Evolutionary conservation across 768 basidiomycete species (phyloP).

Genomic region (Sutorius australiensis): DNA sequence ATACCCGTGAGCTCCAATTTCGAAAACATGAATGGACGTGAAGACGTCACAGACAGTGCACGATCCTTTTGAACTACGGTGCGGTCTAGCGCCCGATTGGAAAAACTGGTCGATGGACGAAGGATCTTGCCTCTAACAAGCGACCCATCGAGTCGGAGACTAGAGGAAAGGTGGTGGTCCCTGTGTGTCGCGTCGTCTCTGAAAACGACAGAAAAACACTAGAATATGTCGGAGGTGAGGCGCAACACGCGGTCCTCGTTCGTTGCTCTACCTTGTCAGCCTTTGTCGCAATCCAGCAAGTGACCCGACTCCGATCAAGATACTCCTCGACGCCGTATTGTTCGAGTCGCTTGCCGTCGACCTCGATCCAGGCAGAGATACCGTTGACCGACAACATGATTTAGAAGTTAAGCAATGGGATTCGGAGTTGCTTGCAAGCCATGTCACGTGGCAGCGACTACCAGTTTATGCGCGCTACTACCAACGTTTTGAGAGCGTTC

Average conservation of each 20-base stretch:
- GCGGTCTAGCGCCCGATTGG: background rate
- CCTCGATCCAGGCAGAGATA: constrained; percentile 27
- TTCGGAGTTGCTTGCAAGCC: background rate
- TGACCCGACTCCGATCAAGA: constrained; percentile 12
- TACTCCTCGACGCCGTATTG: constrained; percentile 23
- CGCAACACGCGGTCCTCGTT: background rate
- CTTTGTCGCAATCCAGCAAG: constrained; percentile 31
- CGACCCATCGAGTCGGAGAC: constrained; percentile 20
- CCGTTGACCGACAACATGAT: constrained; percentile 22
- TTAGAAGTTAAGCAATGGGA: background rate
- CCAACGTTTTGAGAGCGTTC: background rate
- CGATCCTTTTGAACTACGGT: constrained; percentile 1
- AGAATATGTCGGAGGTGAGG: background rate
- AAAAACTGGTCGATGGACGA: background rate
- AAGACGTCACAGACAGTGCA: constrained; percentile 12
- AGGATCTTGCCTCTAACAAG: constrained; percentile 3
- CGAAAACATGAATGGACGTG: constrained; percentile 24
- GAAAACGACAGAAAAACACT: constrained; percentile 28
- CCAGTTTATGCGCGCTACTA: background rate
- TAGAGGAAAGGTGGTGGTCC: constrained; percentile 5
- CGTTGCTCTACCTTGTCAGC: constrained; percentile 19
- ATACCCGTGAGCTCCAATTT: constrained; percentile 30
- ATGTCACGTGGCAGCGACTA: constrained; percentile 18
- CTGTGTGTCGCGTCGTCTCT: constrained; percentile 10
- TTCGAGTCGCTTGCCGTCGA: constrained; percentile 26